Conservation (phyloP, 176 grass and related monocot species). For the Aegilops bicornis region DNA sequence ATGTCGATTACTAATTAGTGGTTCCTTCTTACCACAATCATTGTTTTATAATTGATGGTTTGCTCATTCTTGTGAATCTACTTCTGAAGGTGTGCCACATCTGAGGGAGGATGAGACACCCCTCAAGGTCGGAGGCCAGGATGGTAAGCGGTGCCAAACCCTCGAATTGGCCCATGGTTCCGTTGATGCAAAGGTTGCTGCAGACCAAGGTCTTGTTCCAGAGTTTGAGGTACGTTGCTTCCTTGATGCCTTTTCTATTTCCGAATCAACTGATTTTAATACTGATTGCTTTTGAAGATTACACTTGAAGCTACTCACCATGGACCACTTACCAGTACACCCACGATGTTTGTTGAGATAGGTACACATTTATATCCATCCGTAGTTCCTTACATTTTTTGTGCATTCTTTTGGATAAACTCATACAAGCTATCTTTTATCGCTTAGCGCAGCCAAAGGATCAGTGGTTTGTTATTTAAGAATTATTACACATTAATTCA, state of each 20-base stretch:
- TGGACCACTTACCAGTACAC: conserved; percentile 50
- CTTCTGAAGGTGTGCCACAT: conserved; percentile 67
- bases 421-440: background rate
- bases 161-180: conserved; percentile 87
- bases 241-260: background rate
- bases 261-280: conserved; percentile 19
- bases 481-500: background rate
- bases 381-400: conserved; percentile 1
- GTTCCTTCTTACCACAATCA: background rate
- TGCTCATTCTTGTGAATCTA: background rate
- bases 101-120: conserved; percentile 69
- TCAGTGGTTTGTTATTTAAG: background rate
- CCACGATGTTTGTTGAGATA: conserved; percentile 91
- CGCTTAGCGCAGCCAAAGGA: background rate
- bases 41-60: background rate
- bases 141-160: conserved; percentile 74
- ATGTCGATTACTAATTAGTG: background rate
- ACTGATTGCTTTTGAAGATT: conserved; percentile 42
- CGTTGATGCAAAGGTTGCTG: conserved; percentile 64
- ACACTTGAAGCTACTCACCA: conserved; percentile 75
- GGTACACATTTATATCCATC: conserved; percentile 46
- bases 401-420: background rate
- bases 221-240: conserved; percentile 76
- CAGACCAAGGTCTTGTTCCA: conserved; percentile 70
- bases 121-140: conserved; percentile 80